These are phyloP conservation scores for Teratosphaeria epicoccoides DNA, from an alignment of 2,329 filamentous ascomycete species.

Conservation along the genomic window DNA sequence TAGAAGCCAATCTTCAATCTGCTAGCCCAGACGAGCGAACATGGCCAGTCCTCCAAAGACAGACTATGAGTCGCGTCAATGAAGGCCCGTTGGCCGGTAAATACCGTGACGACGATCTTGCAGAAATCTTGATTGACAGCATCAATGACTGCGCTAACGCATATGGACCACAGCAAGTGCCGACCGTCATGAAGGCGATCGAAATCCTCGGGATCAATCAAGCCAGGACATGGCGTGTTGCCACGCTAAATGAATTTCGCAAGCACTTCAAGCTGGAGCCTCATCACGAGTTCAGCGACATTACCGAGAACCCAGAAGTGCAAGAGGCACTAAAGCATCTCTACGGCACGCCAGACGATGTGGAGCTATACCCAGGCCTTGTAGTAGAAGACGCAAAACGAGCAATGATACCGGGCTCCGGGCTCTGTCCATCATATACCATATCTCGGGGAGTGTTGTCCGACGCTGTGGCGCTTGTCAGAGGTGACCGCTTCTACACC, in stretches of 20 bases:
- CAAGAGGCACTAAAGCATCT: constrained; percentile 46
- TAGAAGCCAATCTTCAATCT: constrained; percentile 19
- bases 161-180: constrained; percentile 51
- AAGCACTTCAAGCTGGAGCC: constrained; percentile 51
- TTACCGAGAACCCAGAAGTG: constrained; percentile 49
- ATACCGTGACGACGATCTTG: constrained; percentile 50
- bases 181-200: constrained; percentile 47
- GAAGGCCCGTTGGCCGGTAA: constrained; percentile 35
- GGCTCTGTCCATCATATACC: constrained; percentile 44
- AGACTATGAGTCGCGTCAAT: constrained; percentile 20
- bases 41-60: constrained; percentile 24
- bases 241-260: constrained; percentile 54
- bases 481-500: constrained; percentile 51
- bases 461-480: constrained; percentile 49
- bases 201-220: constrained; percentile 54
- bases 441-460: constrained; percentile 47
- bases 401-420: constrained; percentile 41
- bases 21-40: constrained; percentile 22
- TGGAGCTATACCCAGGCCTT: constrained; percentile 60
- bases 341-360: constrained; percentile 53
- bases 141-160: constrained; percentile 51
- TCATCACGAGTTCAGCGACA: constrained; percentile 47
- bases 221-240: constrained; percentile 50
- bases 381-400: constrained; percentile 50
- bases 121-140: constrained; percentile 44